Base-by-base conservation (phyloP, 1,284 basidiomycete species). In the Leccinum pachyderme region DNA sequence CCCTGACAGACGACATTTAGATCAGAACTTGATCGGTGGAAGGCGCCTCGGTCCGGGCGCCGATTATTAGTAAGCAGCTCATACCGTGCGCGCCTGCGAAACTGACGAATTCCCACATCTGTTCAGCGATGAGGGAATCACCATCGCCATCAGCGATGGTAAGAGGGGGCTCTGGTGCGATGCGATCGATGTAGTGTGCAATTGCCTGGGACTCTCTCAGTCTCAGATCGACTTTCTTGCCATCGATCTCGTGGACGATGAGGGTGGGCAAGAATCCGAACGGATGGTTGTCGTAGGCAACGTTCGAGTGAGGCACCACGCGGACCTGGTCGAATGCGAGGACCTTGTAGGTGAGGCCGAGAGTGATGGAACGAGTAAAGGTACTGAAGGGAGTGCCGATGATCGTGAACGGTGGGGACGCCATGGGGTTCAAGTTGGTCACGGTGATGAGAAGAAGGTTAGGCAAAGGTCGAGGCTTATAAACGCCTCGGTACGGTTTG, bases 361-460 rank as follows among this genome's bases (percentile, higher is more conserved):
- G 70, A 0, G 68, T 68, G 49, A 73, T 62, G 44, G 71, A 43
- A 7, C 71, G 69, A 8, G 71, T 70, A 46, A 69, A 72, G 1
- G 71, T 70, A 51, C 70, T 73, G 37, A 63, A 70, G n/a, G 68
- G 71, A 0, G 68, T 70, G 15, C 71, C 68, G 22, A 70, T 60
- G 59, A 70, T 39, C 8, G 68, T 70, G 39, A 63, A 65, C 12
- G 48, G 51, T 41, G 59, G 56, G 9, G 55, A 49, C 7, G 52
- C 15, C 66, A 71, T 71, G 45, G 44, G 2, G 4, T 22, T 31
- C 18, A 18, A 18, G 18, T 18, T 18, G 18, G 18, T 18, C 18
- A 18, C 18, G 44, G 29, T 33, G 45, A 47, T 49, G 15, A 24
- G 39, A 18, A 33, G 22, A 37, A 27, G 3, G n/a, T 5, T 11